Conservation (phyloP, 176 grass and related monocot genomes). For the Thinopyrum elongatum region DNA sequence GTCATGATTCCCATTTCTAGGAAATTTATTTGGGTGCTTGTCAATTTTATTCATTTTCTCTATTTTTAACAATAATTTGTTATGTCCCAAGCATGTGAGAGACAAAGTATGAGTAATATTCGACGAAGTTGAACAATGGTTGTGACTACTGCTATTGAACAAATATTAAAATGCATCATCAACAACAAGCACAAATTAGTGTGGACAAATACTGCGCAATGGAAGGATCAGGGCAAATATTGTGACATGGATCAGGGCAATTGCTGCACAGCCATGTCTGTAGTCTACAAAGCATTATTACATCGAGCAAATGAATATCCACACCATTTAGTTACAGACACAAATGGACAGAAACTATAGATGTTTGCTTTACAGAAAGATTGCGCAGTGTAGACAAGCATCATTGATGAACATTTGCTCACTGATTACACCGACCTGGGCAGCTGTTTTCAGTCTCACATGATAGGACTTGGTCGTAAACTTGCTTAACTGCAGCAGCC, state of each 20-base stretch:
- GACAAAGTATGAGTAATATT: background rate
- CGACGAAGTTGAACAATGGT: background rate
- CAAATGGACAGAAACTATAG: constrained; percentile 6
- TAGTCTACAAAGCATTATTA: constrained; percentile 13
- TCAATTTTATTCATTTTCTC: no score
- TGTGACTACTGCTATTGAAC: no score
- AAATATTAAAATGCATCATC: no score
- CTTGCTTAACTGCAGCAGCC: constrained; percentile 55
- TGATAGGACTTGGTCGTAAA: background rate
- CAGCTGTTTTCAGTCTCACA: constrained; percentile 22
- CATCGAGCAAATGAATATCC: constrained; percentile 39
- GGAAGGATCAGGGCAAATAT: background rate
- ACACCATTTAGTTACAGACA: constrained; percentile 30
- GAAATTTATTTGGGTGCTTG: background rate
- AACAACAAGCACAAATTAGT: no score
- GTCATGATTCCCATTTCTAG: background rate
- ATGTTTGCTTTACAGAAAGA: constrained; percentile 35
- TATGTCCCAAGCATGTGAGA: background rate
- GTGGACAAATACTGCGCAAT: no score
- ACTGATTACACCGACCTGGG: constrained; percentile 1
- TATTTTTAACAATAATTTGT: background rate
- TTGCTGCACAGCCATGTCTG: background rate
- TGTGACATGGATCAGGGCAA: background rate
- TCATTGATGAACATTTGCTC: constrained; percentile 25
- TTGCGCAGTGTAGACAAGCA: constrained; percentile 22